phyloP scores from a whole-genome alignment of 805 yeast genomes.

The Candida sanyiensis region DNA sequence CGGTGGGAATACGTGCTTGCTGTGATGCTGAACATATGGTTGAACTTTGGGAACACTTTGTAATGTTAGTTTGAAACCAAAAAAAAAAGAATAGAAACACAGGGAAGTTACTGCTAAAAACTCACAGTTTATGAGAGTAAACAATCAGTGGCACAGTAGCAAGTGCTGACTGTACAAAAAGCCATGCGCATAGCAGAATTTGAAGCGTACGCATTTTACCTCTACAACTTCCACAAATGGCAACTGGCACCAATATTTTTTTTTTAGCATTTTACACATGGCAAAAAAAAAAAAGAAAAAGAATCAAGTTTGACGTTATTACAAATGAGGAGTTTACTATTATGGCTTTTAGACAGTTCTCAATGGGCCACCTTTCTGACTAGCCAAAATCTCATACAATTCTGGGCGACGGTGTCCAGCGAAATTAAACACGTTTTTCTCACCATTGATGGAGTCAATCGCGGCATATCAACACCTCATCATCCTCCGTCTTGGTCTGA shows the following conservation, averaged over 20 bases:
- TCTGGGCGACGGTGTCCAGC: constrained; percentile 35
- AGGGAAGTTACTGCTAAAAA: background rate
- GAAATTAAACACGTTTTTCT: constrained; percentile 33
- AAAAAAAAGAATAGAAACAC: background rate
- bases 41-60: constrained; percentile 25
- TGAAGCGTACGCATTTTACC: background rate
- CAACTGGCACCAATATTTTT: background rate
- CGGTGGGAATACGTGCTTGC: constrained; percentile 21
- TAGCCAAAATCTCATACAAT: constrained; percentile 25
- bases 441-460: constrained; percentile 31
- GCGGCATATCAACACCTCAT: constrained; percentile 30
- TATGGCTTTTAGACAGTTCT: too few species aligned
- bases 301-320: too few species aligned
- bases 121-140: constrained; percentile 21
- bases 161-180: background rate
- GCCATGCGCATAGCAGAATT: background rate
- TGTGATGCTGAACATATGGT: constrained; percentile 21
- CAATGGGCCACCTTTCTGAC: constrained; percentile 29
- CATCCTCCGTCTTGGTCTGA: constrained; percentile 32
- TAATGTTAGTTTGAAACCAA: constrained; percentile 1
- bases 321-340: too few species aligned
- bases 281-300: background rate
- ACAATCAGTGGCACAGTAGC: constrained; percentile 18
- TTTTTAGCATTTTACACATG: background rate
- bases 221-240: background rate